A percentile compares a stretch with the other conserved stretches of the same genome.
phyloP scores from a whole-genome alignment of 2,329 filamentous ascomycete genomes.

The Lachnellula hyalina region DNA sequence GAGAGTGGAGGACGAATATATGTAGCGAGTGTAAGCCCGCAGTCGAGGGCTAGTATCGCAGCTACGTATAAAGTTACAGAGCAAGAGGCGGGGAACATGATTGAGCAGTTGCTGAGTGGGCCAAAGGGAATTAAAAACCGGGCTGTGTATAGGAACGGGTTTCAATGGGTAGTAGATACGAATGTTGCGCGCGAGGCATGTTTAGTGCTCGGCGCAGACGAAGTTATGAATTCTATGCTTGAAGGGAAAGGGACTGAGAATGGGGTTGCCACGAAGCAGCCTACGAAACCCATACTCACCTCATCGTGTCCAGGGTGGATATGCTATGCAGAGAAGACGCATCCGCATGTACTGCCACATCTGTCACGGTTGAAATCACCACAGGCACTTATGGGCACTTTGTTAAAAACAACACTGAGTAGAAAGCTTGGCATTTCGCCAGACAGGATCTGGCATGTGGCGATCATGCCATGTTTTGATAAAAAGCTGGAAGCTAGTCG shows the following conservation, averaged over 20 bases:
- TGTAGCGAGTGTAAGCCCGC: constrained; percentile 87
- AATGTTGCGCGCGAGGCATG: constrained; percentile 77
- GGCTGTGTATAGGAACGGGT: constrained; percentile 68
- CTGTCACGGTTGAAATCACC: constrained; percentile 89
- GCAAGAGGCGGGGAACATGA: constrained; percentile 71
- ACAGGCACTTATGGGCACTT: constrained; percentile 83
- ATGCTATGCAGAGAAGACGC: constrained; percentile 97
- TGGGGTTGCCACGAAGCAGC: constrained; percentile 11
- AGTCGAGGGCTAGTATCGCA: constrained; percentile 82
- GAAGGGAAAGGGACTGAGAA: constrained; percentile 12
- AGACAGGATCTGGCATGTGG: constrained; percentile 85
- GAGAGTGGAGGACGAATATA: constrained; percentile 68
- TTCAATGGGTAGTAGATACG: constrained; percentile 87
- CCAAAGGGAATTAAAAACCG: constrained; percentile 62
- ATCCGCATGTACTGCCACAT: constrained; percentile 87
- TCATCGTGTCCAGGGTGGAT: constrained; percentile 97
- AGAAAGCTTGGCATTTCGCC: constrained; percentile 66
- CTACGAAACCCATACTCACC: constrained; percentile 63
- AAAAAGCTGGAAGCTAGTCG: constrained; percentile 97
- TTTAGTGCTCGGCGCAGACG: constrained; percentile 72
- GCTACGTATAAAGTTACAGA: constrained; percentile 74
- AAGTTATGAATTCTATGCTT: constrained; percentile 47
- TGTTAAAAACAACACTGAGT: constrained; percentile 82
- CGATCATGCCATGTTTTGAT: constrained; percentile 98
- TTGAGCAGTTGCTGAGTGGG: constrained; percentile 72